Evolutionary conservation across 1,139 yeast species (phyloP), one percentile per base, ranked within the genome.

Genomic region (Oligophagozyma castellii): DNA sequence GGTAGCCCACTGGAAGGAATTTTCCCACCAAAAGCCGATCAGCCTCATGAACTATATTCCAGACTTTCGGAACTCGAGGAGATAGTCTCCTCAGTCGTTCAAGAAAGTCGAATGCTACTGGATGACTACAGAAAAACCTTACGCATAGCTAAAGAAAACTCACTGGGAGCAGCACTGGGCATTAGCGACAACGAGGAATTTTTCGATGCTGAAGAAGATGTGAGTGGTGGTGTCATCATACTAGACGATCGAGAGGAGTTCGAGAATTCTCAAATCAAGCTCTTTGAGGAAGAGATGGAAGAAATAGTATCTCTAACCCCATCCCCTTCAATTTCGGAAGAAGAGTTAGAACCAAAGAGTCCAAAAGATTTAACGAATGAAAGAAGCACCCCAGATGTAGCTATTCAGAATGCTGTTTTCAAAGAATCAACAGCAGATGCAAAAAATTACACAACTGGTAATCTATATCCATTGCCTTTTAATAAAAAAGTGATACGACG

Each of bases 401-500:
- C n/a, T n/a, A n/a, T n/a, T n/a, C n/a, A n/a, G n/a, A n/a, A n/a
- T n/a, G n/a, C n/a, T n/a, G n/a, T n/a, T n/a, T n/a, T n/a, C n/a
- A n/a, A n/a, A n/a, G 31, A 14, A 31, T 12, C 27, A n/a, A 19
- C 21, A 12, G 15, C 16, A 10, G 23, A 20, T 14, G 21, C 16
- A 12, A 15, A 12, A 5, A 23, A 19, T 14, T 5, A n/a, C 6
- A 19, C 34, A 3, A 44, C 40, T 13, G 41, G 39, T 5, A 59
- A 56, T 23, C 53, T 83, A 14, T 75, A 66, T 41, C 95, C 95
- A 6, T 59, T 81, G 27, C 81, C 86, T 2, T 32, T 53, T 12
- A 34, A 30, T 3, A 53, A 55, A 19, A 51, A 50, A 1, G 58
- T 80, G 5, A 42, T 52, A 14, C 67, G 94, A 32, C 66, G 86